Percentiles rank a stretch among this genome's conserved stretches.
Evolutionary conservation across 1,284 basidiomycete species (phyloP).

Genomic region (Ganoderma sinense): DNA sequence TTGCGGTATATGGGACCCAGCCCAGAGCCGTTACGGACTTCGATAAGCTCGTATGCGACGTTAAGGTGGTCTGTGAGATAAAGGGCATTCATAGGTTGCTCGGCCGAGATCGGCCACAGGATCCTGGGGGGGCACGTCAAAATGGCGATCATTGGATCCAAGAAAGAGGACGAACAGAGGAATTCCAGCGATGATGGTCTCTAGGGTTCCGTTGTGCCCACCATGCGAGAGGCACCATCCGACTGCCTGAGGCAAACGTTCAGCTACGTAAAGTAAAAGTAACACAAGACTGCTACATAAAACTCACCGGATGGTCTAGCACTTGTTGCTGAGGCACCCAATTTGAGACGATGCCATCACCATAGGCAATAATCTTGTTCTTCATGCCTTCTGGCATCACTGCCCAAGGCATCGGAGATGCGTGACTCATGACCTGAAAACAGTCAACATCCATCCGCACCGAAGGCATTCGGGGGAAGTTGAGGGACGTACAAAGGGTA

Average conservation of each 20-base stretch:
- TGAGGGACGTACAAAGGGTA: slow-evolving; percentile 26
- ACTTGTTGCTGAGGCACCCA: slow-evolving; percentile 17
- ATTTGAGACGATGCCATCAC: slow-evolving; percentile 6
- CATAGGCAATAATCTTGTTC: slow-evolving; percentile 1
- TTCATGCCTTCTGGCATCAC: background rate
- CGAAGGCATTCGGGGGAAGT: too few relatives aligned
- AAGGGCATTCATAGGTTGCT: slow-evolving; percentile 33
- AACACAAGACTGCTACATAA: background rate
- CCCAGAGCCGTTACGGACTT: slow-evolving; percentile 31
- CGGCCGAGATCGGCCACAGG: slow-evolving; percentile 32
- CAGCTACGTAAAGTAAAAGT: background rate
- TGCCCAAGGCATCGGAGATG: background rate
- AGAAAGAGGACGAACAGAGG: slow-evolving; percentile 13
- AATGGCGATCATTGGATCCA: background rate
- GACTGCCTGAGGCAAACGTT: background rate
- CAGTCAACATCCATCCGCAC: background rate
- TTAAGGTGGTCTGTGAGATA: slow-evolving; percentile 26
- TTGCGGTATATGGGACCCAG: background rate
- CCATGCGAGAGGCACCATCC: slow-evolving; percentile 1
- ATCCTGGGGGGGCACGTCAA: slow-evolving; percentile 24
- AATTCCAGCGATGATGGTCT: slow-evolving; percentile 17
- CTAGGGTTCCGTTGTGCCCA: slow-evolving; percentile 19
- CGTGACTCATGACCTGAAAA: background rate
- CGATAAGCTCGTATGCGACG: slow-evolving; percentile 34
- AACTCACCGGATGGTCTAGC: slow-evolving; percentile 9